Base-by-base conservation (phyloP, 1,139 yeast genomes). In the Lodderomyces orthopsilosis region DNA sequence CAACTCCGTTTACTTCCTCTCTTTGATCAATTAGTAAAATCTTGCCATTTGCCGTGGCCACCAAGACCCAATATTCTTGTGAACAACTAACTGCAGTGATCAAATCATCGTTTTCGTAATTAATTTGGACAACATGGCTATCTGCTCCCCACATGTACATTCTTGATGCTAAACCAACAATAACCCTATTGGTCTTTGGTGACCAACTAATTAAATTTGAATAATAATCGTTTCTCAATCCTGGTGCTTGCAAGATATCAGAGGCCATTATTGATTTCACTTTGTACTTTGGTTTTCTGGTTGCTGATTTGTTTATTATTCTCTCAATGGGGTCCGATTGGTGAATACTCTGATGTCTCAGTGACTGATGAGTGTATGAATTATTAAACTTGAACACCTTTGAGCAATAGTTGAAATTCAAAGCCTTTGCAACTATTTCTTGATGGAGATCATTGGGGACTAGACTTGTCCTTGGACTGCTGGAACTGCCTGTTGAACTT, bases 141-240 rank as follows among this genome's bases (percentile, higher is more conserved):
- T 62, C 65, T 33, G 75, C 77, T 6, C 78, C 73, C 96, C 96
- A 90, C 26, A 83, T 57, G 57, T 79, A 86, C 0, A 81, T 85
- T 6, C 74, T 67, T 2, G 66, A 57, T 0, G 81, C 83, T 32
- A 89, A 63, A 0, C 93, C 97, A 1, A 89, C 91, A 0, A 85
- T 85, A 0, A 89, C 67, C 26, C 69, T 69, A 22, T 74, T 74
- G 1, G 79, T 63, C 21, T 57, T 57, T 2, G 61, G 59, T 0
- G 91, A 81, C 95, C 96, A 89, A 9, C 91, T 77, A 0, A 89
- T 77, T 40, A 86, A 66, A 55, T 87, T 86, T 1, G 89, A 76
- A 61, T 90, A 90, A 58, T 83, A 90, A 59, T 90, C 96, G 56
- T 88, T 85, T 46, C 85, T 68, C 41, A 90, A 63, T 0, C 82